These are phyloP conservation scores for Diaporthe aspalathi DNA, from an alignment of 2,329 filamentous ascomycete genomes.

Conservation along the genomic window DNA sequence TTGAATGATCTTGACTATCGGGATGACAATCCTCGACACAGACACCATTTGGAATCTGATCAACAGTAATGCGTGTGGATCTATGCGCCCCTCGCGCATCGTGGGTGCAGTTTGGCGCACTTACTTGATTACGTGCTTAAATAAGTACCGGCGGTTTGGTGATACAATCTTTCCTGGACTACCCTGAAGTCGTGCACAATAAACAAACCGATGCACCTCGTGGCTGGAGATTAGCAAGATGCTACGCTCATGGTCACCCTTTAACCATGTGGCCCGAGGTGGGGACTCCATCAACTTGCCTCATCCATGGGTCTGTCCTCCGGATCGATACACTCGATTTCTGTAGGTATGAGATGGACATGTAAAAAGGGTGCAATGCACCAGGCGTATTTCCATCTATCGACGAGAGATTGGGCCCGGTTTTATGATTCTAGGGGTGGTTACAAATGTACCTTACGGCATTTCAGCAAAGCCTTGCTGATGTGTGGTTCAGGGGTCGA, in stretches of 20 bases:
- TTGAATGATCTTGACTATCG: slow-evolving; percentile 21
- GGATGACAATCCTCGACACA: background rate
- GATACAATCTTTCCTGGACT: no score
- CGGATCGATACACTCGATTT: slow-evolving; percentile 34
- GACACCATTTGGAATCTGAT: background rate
- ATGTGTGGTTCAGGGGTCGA: no score
- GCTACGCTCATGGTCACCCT: no score
- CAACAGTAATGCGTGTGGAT: background rate
- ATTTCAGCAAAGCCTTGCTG: no score
- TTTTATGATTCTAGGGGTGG: background rate
- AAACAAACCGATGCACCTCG: no score
- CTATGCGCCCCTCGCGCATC: background rate
- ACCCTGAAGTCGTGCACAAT: no score
- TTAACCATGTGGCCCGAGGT: no score
- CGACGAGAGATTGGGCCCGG: background rate
- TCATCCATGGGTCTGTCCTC: slow-evolving; percentile 33
- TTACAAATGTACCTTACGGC: no score
- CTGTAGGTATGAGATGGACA: background rate
- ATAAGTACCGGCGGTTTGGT: no score
- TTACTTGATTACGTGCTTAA: no score
- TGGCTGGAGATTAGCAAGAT: no score
- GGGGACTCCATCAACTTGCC: background rate
- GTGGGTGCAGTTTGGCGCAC: no score
- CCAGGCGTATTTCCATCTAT: background rate
- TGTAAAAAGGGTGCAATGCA: background rate